Evolutionary conservation across 2,329 filamentous ascomycete genomes (phyloP), one percentile per base, ranked within the genome.

Genomic region (Ascochyta rabiei): DNA sequence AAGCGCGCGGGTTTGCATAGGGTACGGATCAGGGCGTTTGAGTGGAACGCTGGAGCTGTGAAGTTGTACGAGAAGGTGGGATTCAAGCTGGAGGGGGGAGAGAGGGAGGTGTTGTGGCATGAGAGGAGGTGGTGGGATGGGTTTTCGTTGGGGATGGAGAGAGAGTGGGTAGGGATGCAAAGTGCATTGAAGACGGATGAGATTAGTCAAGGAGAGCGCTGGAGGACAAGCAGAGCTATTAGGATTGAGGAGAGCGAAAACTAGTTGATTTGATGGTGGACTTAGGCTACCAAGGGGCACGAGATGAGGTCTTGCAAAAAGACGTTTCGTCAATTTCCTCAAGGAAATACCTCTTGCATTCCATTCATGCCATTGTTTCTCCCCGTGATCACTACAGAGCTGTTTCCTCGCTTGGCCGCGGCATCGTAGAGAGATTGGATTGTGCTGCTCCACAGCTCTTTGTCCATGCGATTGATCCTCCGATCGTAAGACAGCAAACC

Each of bases 401-500:
- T 53, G 3, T 59, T 53, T 0, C 43, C 35, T 39, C 61, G 35
- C 53, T 41, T 53, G 9, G 56, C 63, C 2, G 66, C 66, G 2
- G 86, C 83, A 38, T 83, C 78, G 63, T 87, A 89, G 15, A 89
- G 66, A 2, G 77, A 80, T 60, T 81, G 70, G 39, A 89, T 88
- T 65, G 88, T 86, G 0, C 66, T 68, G 63, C 78, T 80, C 87
- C 87, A 89, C 72, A 85, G 82, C 7, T 75, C 70, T 34, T 77
- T 73, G 53, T 89, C 76, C 4, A 83, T 81, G 0, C 87, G 77
- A 30, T 87, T 68, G 0, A 88, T 53, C 0, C 86, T 78, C 1
- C 88, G 82, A 69, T 90, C 87, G 62, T 89, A 89, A 0, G 87
- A 89, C 61, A 89, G 70, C 52, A 91, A 75, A 0, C 88, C 88